These are phyloP conservation scores for Ogataea paraovalis DNA, from an alignment of 805 yeast genomes.

Conservation along the genomic window DNA sequence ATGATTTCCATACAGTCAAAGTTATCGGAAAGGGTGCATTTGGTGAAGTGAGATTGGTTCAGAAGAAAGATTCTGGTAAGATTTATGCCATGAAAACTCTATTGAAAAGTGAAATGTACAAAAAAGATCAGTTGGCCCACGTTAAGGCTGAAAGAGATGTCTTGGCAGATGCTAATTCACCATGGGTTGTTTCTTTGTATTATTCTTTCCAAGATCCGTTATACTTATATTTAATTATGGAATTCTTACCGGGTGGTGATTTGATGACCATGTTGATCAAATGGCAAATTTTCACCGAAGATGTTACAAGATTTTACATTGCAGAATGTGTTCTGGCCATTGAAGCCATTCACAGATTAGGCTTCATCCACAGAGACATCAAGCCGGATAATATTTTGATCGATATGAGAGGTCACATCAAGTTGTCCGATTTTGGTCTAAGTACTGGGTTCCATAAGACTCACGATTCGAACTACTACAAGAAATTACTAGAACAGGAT, in stretches of 20 bases:
- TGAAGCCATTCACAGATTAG: constrained; percentile 88
- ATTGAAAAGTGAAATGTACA: constrained; percentile 87
- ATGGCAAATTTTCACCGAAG: constrained; percentile 92
- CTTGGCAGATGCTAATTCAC: constrained; percentile 82
- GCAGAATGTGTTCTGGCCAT: constrained; percentile 95
- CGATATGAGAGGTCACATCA: constrained; percentile 62
- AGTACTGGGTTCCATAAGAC: constrained; percentile 92
- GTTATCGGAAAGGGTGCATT: constrained; percentile 96
- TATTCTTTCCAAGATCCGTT: constrained; percentile 79
- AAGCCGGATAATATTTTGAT: constrained; percentile 89
- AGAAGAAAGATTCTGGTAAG: constrained; percentile 86
- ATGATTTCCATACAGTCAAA: constrained; percentile 84
- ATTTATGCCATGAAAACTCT: constrained; percentile 93
- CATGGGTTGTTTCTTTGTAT: constrained; percentile 82
- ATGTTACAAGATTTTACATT: constrained; percentile 87
- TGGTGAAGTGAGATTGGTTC: constrained; percentile 94
- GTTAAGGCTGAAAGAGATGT: constrained; percentile 96
- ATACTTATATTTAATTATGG: constrained; percentile 76
- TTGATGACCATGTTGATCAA: constrained; percentile 93
- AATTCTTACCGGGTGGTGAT: constrained; percentile 79
- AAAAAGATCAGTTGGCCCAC: constrained; percentile 90
- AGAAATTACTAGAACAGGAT: constrained; percentile 72
- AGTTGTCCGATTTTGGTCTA: constrained; percentile 70
- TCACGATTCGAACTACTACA: constrained; percentile 84
- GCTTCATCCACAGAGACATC: constrained; percentile 94